Base-by-base conservation (phyloP, 148 eudicot species). In the Diospyros lotus region DNA sequence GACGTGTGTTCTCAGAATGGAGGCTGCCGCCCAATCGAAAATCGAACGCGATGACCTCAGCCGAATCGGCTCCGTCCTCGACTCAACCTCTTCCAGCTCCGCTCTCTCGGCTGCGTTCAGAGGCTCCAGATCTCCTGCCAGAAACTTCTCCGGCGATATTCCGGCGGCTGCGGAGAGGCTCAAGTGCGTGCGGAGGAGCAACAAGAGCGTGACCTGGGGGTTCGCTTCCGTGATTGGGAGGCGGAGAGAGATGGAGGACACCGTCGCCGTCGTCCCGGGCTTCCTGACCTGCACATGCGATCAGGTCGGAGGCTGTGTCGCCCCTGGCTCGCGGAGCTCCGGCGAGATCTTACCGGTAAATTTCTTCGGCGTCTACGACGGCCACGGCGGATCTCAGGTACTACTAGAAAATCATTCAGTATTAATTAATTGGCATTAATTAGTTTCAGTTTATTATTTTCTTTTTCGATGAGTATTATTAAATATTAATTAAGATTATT, bases 371-470 rank as follows among this genome's bases (percentile, higher is more conserved):
- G 94, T 93, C 39, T 93, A 89, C 67, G 98, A 93, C 58, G 98
- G 98, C 59, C 98, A 93, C 42, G 98, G 98, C 39, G 96, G 96
- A 75, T 84, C 92, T 50, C 79, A 87, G 92, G 96, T 91, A 76
- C 42, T 63, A 3, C 3, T 3, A 56, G 28, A 28, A 28, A 28
- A 28, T 28, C 28, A 28, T 28, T 28, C 28, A 28, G 28, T 28
- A 28, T 28, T 28, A 28, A 28, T 28, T 28, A 28, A 28, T 28
- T 28, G 28, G 28, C 28, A 28, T 28, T 28, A 28, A 28, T 28
- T 28, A 28, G 28, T 28, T 28, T 28, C 28, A 28, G 28, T 28
- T 28, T 28, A 28, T 28, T 28, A 28, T 28, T 28, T 28, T 28
- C 28, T 28, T 28, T 28, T 28, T 28, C 28, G 28, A 28, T 28